A percentile compares a stretch with the other conserved stretches of the same genome.
Conservation (phyloP, 805 yeast species). For the Candida silvicultrix region DNA sequence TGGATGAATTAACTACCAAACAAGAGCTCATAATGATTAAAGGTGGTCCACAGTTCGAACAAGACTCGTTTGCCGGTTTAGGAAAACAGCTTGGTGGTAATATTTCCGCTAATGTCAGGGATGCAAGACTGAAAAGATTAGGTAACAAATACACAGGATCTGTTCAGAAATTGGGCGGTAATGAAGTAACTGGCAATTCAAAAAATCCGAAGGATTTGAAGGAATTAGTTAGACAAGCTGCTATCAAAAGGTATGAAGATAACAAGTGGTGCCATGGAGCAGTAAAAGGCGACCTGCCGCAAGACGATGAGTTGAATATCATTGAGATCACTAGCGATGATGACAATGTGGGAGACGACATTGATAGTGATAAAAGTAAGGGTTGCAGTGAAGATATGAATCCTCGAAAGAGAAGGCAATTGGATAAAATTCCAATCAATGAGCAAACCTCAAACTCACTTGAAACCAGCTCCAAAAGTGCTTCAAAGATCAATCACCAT, state of each 20-base stretch:
- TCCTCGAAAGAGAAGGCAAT: not conserved
- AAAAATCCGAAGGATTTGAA: slow-evolving; percentile 24
- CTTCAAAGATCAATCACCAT: too few relatives aligned
- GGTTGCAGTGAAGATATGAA: too few relatives aligned
- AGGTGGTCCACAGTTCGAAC: slow-evolving; percentile 33
- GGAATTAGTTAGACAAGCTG: slow-evolving; percentile 50
- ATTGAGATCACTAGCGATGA: slow-evolving; percentile 19
- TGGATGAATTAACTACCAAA: slow-evolving; percentile 46
- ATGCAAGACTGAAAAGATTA: slow-evolving; percentile 35
- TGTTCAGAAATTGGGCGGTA: slow-evolving; percentile 10
- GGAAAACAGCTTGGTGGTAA: slow-evolving; percentile 39
- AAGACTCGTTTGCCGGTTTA: slow-evolving; percentile 30
- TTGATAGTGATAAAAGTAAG: slow-evolving; percentile 1
- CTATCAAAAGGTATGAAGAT: slow-evolving; percentile 53
- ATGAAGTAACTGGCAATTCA: not conserved
- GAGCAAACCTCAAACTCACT: too few relatives aligned
- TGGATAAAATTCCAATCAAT: not conserved
- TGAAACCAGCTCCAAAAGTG: too few relatives aligned
- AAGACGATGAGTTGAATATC: slow-evolving; percentile 38
- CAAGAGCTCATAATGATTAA: slow-evolving; percentile 34
- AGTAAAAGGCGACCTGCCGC: slow-evolving; percentile 30
- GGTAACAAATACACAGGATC: slow-evolving; percentile 21
- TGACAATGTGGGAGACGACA: not conserved
- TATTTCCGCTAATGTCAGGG: slow-evolving; percentile 20
- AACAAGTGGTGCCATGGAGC: slow-evolving; percentile 37